Conservation (phyloP, 2,329 filamentous ascomycete genomes). For the Mycosphaerelloides madeirae region DNA sequence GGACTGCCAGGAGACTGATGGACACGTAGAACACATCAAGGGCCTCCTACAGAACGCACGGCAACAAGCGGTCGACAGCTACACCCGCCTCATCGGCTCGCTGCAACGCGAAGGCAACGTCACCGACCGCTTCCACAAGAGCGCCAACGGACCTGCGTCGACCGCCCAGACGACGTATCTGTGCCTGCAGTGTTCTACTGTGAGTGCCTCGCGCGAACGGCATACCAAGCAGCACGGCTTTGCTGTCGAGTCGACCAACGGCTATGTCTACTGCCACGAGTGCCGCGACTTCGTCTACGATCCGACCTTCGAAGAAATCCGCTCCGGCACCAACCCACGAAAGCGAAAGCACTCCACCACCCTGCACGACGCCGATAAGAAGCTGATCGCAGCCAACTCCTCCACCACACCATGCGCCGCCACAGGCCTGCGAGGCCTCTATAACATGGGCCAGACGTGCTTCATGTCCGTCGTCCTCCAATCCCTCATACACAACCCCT, state of each 20-base stretch:
- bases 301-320: constrained; percentile 70
- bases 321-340: constrained; percentile 52
- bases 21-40: constrained; percentile 63
- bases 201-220: constrained; percentile 62
- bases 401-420: constrained; percentile 76
- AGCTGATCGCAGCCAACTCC: constrained; percentile 74
- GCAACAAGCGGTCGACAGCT: constrained; percentile 65
- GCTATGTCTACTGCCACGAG: constrained; percentile 72
- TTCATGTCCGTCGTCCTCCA: constrained; percentile 97
- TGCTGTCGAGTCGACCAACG: constrained; percentile 72
- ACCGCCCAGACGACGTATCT: constrained; percentile 49
- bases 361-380: constrained; percentile 56
- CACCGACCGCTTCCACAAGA: constrained; percentile 64
- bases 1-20: constrained; percentile 25
- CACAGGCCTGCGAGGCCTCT: constrained; percentile 83
- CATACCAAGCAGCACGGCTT: constrained; percentile 72
- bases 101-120: constrained; percentile 65
- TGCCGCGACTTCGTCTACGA: constrained; percentile 82
- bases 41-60: constrained; percentile 62
- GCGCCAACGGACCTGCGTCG: constrained; percentile 14
- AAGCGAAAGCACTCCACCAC: constrained; percentile 57
- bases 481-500: constrained; percentile 86
- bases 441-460: constrained; percentile 97
- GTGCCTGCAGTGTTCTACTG: constrained; percentile 67
- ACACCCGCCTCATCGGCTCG: constrained; percentile 65